These are phyloP conservation scores for Gliomastix tumulicola DNA, from an alignment of 2,329 filamentous ascomycete species.

Conservation along the genomic window DNA sequence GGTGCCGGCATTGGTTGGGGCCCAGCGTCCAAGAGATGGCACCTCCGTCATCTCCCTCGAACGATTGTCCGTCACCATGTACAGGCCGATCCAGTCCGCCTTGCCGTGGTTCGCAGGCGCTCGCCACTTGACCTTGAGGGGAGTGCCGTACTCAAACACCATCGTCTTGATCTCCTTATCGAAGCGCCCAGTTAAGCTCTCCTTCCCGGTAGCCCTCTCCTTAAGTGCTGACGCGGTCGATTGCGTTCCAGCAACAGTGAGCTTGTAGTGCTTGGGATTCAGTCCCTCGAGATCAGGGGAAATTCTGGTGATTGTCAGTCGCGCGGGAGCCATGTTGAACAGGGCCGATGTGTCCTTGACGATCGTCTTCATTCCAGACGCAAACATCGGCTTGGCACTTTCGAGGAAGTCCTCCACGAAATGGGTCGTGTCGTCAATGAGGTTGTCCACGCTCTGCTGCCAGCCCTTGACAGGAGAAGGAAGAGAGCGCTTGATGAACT, in stretches of 20 bases:
- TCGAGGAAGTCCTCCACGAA: constrained; percentile 91
- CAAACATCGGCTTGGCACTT: constrained; percentile 74
- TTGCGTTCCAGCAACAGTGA: constrained; percentile 64
- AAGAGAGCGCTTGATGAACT: constrained; percentile 80
- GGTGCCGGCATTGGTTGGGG: constrained; percentile 67
- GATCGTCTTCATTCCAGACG: constrained; percentile 78
- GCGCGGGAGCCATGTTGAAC: constrained; percentile 83
- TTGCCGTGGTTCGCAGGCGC: constrained; percentile 82
- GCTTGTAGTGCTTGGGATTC: constrained; percentile 71
- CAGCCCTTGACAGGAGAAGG: constrained; percentile 77
- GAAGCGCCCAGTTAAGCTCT: constrained; percentile 62
- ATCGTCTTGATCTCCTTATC: constrained; percentile 67
- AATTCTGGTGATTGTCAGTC: constrained; percentile 74
- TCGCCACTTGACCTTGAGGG: constrained; percentile 84
- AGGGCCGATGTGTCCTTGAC: constrained; percentile 81
- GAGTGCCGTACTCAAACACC: constrained; percentile 81
- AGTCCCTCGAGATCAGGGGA: constrained; percentile 74
- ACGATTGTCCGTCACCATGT: constrained; percentile 90
- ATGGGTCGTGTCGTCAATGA: constrained; percentile 78
- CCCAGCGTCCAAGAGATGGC: constrained; percentile 82
- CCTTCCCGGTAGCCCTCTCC: constrained; percentile 63
- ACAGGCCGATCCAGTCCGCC: constrained; percentile 92
- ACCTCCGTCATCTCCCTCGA: constrained; percentile 80
- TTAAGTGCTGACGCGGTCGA: constrained; percentile 40
- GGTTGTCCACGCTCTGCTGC: constrained; percentile 80